phyloP scores from a whole-genome alignment of 768 basidiomycete species.

The Lyophyllum shimeji region DNA sequence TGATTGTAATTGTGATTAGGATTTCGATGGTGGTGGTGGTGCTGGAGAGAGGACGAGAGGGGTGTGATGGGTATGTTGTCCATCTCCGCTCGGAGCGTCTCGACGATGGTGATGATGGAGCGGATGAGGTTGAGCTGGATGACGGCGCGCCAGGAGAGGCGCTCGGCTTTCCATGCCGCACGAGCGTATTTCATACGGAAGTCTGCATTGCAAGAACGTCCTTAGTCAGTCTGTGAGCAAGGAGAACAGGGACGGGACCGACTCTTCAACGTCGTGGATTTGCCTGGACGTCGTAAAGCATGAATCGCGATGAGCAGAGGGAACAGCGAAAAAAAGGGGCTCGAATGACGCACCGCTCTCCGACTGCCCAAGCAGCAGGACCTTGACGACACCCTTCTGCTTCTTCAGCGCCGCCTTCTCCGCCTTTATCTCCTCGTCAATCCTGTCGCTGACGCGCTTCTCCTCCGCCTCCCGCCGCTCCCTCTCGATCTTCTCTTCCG shows the following conservation, averaged over 20 bases:
- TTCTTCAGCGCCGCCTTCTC: constrained; percentile 46
- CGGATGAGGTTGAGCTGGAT: constrained; percentile 79
- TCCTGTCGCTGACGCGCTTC: constrained; percentile 52
- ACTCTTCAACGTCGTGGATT: constrained; percentile 64
- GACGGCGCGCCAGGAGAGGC: constrained; percentile 70
- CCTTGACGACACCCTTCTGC: constrained; percentile 42
- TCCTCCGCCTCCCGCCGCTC: constrained; percentile 56
- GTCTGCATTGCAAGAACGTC: constrained; percentile 37
- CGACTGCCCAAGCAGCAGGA: constrained; percentile 58
- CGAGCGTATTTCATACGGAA: constrained; percentile 68
- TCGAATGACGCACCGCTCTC: constrained; percentile 49
- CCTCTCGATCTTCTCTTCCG: constrained; percentile 41
- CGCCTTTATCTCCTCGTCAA: constrained; percentile 54
- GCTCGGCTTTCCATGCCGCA: constrained; percentile 62
- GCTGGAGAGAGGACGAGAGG: constrained; percentile 22
- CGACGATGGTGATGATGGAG: constrained; percentile 61
- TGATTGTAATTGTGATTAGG: too few relatives aligned
- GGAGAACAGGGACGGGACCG: constrained; percentile 14
- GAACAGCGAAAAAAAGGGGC: background rate
- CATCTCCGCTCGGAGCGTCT: constrained; percentile 52
- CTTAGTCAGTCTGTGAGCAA: background rate
- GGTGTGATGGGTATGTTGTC: constrained; percentile 30
- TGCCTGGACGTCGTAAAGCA: constrained; percentile 41
- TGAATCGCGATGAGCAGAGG: background rate
- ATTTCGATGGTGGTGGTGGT: constrained; percentile 14